Conservation (phyloP, 495 filamentous ascomycete genomes). For the Physcia stellaris region DNA sequence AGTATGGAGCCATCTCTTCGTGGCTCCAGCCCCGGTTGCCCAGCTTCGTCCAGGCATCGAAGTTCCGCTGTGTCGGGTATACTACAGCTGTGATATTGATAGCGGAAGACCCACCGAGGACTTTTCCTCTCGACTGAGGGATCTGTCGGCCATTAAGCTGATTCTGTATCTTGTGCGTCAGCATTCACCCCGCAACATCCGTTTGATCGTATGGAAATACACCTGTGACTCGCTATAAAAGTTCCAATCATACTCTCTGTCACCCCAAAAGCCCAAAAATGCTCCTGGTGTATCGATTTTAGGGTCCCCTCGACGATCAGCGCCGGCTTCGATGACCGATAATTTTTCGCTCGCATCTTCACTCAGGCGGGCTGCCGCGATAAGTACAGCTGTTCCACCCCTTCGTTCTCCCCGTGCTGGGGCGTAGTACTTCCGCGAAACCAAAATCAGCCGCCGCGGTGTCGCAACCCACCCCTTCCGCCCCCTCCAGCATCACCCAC, state of each 20-base stretch:
- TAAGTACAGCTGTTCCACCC: constrained; percentile 14
- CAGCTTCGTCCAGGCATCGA: constrained; percentile 40
- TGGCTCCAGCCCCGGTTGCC: constrained; percentile 42
- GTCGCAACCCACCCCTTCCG: no score
- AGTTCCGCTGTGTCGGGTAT: constrained; percentile 23
- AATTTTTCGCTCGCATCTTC: constrained; percentile 28
- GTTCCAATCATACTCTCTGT: constrained; percentile 42
- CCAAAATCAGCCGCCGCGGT: no score
- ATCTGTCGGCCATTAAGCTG: constrained; percentile 16
- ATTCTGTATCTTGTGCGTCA: constrained; percentile 7
- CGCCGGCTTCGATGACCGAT: constrained; percentile 42
- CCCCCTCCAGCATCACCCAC: no score
- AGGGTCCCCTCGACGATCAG: constrained; percentile 30
- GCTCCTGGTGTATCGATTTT: constrained; percentile 31
- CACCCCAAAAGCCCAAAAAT: constrained; percentile 28
- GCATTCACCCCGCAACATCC: not conserved
- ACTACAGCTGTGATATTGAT: constrained; percentile 20
- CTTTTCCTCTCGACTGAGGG: constrained; percentile 17
- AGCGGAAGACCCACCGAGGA: constrained; percentile 21
- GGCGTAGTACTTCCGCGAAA: constrained; percentile 7
- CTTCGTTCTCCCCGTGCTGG: no score
- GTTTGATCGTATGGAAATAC: no score
- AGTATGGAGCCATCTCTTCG: constrained; percentile 34
- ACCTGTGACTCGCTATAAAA: constrained; percentile 36
- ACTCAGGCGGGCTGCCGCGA: constrained; percentile 25